phyloP scores from a whole-genome alignment of 495 filamentous ascomycete species.

The Cercophora newfieldiana region DNA sequence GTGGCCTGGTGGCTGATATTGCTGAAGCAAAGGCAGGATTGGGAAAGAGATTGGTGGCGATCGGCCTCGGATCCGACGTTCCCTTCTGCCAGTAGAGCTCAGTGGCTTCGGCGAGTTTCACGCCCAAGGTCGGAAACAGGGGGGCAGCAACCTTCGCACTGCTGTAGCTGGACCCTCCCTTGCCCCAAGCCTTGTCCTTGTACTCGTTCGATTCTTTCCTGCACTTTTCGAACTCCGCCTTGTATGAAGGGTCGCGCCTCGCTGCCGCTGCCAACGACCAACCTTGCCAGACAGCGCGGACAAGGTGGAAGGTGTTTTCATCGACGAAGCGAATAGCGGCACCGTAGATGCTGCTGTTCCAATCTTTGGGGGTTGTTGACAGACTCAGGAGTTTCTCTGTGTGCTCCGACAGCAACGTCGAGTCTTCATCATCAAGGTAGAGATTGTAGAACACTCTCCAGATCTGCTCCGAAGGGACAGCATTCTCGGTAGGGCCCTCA shows the following conservation, averaged over 20 bases:
- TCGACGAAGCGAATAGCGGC: conserved; percentile 38
- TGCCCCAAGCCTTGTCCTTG: conserved; percentile 21
- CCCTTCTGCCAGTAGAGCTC: conserved; percentile 41
- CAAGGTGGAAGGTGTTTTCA: conserved; percentile 31
- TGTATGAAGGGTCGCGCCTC: conserved; percentile 14
- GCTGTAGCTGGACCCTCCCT: conserved; percentile 3
- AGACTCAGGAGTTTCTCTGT: conserved; percentile 39
- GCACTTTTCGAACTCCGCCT: conserved; percentile 13
- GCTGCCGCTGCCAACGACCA: conserved; percentile 23
- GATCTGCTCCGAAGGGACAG: conserved; percentile 27
- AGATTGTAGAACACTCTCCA: conserved; percentile 61
- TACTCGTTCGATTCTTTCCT: conserved; percentile 11
- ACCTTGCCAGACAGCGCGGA: conserved; percentile 37
- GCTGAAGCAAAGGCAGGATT: conserved; percentile 40
- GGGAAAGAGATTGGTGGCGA: conserved; percentile 5
- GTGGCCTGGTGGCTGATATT: conserved; percentile 3
- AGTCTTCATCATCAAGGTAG: conserved; percentile 41
- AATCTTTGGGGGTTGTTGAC: conserved; percentile 37
- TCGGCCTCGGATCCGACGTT: conserved; percentile 5
- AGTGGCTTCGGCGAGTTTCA: conserved; percentile 30
- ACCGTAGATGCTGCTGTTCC: conserved; percentile 40
- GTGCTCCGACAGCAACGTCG: conserved; percentile 39
- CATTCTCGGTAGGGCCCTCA: conserved; percentile 30
- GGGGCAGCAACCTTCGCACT: conserved; percentile 15
- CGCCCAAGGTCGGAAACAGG: conserved; percentile 1